These are phyloP conservation scores for Acmispon strigosus DNA, from an alignment of 306 rosid genomes.

Conservation along the genomic window DNA sequence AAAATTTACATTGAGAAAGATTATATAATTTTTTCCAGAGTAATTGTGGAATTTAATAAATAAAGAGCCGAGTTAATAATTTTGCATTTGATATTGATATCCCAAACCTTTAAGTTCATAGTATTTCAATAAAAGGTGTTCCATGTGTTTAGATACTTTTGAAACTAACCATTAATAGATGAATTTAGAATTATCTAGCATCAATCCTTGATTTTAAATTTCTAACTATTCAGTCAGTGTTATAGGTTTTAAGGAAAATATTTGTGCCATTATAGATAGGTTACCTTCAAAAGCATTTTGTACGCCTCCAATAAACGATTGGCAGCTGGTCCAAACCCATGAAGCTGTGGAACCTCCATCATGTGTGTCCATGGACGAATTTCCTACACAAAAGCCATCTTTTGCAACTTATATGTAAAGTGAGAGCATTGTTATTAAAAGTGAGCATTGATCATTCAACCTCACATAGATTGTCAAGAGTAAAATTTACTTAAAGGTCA, in stretches of 20 bases:
- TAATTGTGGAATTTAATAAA: too few relatives aligned
- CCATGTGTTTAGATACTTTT: neutral
- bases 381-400: conserved; percentile 46
- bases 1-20: too few relatives aligned
- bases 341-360: conserved; percentile 99
- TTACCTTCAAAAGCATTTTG: conserved; percentile 93
- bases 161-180: neutral
- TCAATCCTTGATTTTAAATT: neutral
- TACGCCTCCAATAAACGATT: conserved; percentile 91
- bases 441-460: neutral
- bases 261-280: neutral
- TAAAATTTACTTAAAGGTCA: neutral
- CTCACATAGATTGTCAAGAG: neutral
- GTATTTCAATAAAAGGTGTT: neutral
- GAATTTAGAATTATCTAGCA: neutral
- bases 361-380: conserved; percentile 99
- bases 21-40: too few relatives aligned
- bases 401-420: neutral
- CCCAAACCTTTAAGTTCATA: too few relatives aligned
- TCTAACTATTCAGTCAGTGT: neutral
- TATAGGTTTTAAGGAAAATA: neutral
- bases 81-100: too few relatives aligned
- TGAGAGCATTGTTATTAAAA: too few relatives aligned
- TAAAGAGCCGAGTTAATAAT: too few relatives aligned
- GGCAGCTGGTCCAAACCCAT: conserved; percentile 98